Percentiles rank a stretch among this genome's conserved stretches.
Conservation (phyloP, 768 basidiomycete genomes). For the Trametes coccinea region DNA sequence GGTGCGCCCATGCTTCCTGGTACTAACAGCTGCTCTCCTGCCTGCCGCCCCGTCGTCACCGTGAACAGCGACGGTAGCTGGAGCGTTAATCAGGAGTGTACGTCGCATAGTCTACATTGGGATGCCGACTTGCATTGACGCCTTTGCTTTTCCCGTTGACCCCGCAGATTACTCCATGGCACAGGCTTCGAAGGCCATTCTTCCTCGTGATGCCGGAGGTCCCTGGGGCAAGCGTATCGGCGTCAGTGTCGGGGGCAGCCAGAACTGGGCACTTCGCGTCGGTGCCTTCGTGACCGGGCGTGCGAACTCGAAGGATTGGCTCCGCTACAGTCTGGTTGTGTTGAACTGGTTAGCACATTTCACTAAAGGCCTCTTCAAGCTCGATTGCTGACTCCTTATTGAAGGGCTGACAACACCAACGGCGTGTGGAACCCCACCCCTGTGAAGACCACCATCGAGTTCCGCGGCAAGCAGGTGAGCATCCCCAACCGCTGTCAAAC, state of each 20-base stretch:
- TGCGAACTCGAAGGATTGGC: slow-evolving; percentile 53
- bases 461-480: slow-evolving; percentile 59
- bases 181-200: slow-evolving; percentile 70
- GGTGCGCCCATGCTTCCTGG: slow-evolving; percentile 69
- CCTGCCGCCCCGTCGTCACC: slow-evolving; percentile 67
- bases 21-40: slow-evolving; percentile 60
- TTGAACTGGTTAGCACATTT: slow-evolving; percentile 53
- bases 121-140: not conserved
- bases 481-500: not conserved
- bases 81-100: slow-evolving; percentile 73
- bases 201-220: slow-evolving; percentile 67
- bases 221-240: slow-evolving; percentile 71
- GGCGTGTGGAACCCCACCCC: slow-evolving; percentile 55
- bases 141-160: too few relatives aligned
- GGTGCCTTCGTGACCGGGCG: slow-evolving; percentile 65
- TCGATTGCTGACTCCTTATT: not conserved
- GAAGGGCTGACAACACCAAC: slow-evolving; percentile 50
- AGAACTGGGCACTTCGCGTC: slow-evolving; percentile 61
- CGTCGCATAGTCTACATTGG: slow-evolving; percentile 21
- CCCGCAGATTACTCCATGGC: slow-evolving; percentile 66
- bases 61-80: slow-evolving; percentile 65
- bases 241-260: slow-evolving; percentile 56
- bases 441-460: slow-evolving; percentile 61
- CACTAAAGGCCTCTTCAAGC: not conserved
- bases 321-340: slow-evolving; percentile 70